Base-by-base conservation (phyloP, 2,329 filamentous ascomycete species). In the Neopestalotiopsis sp. region DNA sequence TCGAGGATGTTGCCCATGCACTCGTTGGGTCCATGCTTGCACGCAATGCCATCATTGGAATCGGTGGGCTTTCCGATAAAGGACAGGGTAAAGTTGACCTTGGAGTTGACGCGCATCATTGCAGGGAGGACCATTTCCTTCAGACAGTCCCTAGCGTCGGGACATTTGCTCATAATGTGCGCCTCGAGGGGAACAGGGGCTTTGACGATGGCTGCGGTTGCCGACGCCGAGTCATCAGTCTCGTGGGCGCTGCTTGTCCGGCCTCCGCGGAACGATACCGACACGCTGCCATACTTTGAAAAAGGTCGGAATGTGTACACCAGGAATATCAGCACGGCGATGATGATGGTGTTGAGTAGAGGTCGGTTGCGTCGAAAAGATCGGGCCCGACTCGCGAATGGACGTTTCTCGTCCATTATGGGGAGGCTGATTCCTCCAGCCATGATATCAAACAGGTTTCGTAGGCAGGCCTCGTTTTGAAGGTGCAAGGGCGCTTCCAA, bases 91-190 rank as follows among this genome's bases (percentile, higher is more conserved):
- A 99, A 98, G 84, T 97, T 91, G 71, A 98, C 94, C 79, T 97
- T 96, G 72, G 94, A 89, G 70, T 89, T 86, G 49, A 95, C 88
- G 69, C 89, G 88, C 80, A 94, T 90, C 95, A 99, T 98, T 28
- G 91, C 88, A 0, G 96, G 96, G 17, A 98, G 82, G 30, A 99
- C 87, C 74, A 99, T 83, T 70, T 94, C 85, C 71, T 90, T 89
- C 24, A 99, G 85, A 76, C 95, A 98, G 77, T 94, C 92, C 85
- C 87, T 88, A 2, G 96, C 94, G 81, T 99, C 96, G 0, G 95
- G 95, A 76, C 96, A 99, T 86, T 98, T 98, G 82, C 91, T 93
- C 91, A 98, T 99, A 75, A 98, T 96, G 80, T 98, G 95, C 68
- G 94, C 93, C 79, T 99, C 96, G 2, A 99, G 82, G 4, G 94